These are phyloP conservation scores for Acanthamoeba triangularis DNA, from an alignment of 208 protist species.

Conservation along the genomic window DNA sequence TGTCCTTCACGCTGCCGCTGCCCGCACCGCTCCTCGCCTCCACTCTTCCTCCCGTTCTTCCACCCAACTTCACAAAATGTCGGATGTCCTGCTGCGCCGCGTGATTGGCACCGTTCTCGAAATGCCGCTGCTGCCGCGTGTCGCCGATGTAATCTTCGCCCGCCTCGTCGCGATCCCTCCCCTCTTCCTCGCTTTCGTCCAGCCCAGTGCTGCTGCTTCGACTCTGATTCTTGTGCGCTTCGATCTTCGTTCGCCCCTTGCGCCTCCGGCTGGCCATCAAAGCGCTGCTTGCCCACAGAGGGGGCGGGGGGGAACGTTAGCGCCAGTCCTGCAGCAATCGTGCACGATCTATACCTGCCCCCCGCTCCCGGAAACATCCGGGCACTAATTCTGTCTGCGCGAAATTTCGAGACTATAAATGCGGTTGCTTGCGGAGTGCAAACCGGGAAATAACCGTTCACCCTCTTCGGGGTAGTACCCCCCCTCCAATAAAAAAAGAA, in stretches of 20 bases:
- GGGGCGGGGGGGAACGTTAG: not conserved
- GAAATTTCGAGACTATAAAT: slow-evolving; percentile 15
- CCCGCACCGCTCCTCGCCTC: not conserved
- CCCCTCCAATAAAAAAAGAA: not conserved
- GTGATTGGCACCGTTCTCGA: not conserved
- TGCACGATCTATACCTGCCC: not conserved
- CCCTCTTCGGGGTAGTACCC: not conserved
- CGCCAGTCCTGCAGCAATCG: not conserved
- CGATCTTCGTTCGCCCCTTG: slow-evolving; percentile 52
- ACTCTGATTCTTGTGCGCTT: not conserved
- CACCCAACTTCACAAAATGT: slow-evolving; percentile 8
- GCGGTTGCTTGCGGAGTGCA: too few relatives aligned
- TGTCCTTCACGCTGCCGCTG: not conserved
- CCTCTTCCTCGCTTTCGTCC: slow-evolving; percentile 18
- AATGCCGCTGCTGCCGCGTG: not conserved
- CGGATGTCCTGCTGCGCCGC: slow-evolving; percentile 23
- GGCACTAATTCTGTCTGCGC: not conserved
- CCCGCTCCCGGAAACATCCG: not conserved
- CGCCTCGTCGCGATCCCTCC: not conserved
- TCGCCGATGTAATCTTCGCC: not conserved
- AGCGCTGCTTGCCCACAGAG: not conserved
- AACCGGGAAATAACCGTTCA: not conserved
- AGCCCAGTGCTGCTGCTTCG: not conserved
- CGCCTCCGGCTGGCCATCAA: slow-evolving; percentile 24
- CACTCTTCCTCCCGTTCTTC: not conserved